Conservation (phyloP, 2,329 filamentous ascomycete species). For the Coniochaeta ligniaria region DNA sequence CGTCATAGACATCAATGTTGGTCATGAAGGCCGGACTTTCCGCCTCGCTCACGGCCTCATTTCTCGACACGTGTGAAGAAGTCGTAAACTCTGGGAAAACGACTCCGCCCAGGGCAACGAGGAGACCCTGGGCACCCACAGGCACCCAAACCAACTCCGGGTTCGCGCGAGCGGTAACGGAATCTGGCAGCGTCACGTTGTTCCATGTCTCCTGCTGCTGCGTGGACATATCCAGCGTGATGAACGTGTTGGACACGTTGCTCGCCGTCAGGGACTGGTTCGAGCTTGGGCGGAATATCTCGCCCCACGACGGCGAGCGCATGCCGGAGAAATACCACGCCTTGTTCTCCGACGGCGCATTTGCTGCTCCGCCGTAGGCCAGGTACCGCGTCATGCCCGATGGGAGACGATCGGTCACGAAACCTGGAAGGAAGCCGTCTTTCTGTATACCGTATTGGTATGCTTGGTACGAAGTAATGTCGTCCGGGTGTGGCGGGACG, state of each 20-base stretch:
- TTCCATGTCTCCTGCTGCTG: slow-evolving; percentile 46
- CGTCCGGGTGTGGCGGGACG: slow-evolving; percentile 30
- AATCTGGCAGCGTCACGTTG: slow-evolving; percentile 44
- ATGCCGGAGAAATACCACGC: slow-evolving; percentile 67
- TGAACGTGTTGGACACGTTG: slow-evolving; percentile 47
- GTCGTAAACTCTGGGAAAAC: slow-evolving; percentile 46
- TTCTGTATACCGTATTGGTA: slow-evolving; percentile 43
- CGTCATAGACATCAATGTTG: slow-evolving; percentile 70
- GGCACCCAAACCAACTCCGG: slow-evolving; percentile 69
- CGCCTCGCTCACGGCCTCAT: slow-evolving; percentile 34
- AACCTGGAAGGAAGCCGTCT: slow-evolving; percentile 33
- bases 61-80: slow-evolving; percentile 16
- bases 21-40: slow-evolving; percentile 66
- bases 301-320: slow-evolving; percentile 39
- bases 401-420: slow-evolving; percentile 31
- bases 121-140: slow-evolving; percentile 66
- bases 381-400: slow-evolving; percentile 50
- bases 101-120: slow-evolving; percentile 73
- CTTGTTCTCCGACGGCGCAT: slow-evolving; percentile 61
- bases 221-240: slow-evolving; percentile 51
- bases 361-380: slow-evolving; percentile 56
- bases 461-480: slow-evolving; percentile 42
- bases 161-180: slow-evolving; percentile 49
- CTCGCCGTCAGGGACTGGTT: slow-evolving; percentile 29
- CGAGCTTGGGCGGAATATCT: slow-evolving; percentile 31